Conservation (phyloP, 1,139 yeast species). For the Lodderomyces orthopsilosis region DNA sequence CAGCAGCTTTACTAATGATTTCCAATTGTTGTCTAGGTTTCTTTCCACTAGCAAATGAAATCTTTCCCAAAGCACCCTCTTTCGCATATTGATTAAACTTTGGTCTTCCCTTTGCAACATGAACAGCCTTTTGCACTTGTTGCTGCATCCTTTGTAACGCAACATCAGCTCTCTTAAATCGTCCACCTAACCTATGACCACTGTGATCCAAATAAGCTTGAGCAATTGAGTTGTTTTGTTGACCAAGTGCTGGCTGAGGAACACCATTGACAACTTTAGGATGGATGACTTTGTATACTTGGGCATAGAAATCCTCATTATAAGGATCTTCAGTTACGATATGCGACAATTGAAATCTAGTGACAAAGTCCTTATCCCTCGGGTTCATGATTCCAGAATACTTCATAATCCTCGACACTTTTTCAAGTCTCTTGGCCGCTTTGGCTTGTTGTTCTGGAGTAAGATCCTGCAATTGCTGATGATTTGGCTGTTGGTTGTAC, state of each 20-base stretch:
- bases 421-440: constrained; percentile 69
- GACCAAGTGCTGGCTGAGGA: constrained; percentile 32
- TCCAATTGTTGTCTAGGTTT: constrained; percentile 88
- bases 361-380: constrained; percentile 92
- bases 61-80: constrained; percentile 91
- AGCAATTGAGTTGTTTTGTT: constrained; percentile 65
- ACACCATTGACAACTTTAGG: constrained; percentile 47
- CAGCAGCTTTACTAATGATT: constrained; percentile 55
- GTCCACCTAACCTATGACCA: constrained; percentile 87
- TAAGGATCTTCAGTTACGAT: constrained; percentile 97
- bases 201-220: constrained; percentile 94
- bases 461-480: constrained; percentile 25
- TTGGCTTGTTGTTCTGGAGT: constrained; percentile 52
- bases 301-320: constrained; percentile 94
- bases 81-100: constrained; percentile 67
- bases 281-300: constrained; percentile 85
- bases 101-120: constrained; percentile 89
- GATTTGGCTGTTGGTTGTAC: constrained; percentile 14
- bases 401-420: constrained; percentile 73
- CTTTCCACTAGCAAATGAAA: constrained; percentile 76
- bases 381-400: constrained; percentile 96
- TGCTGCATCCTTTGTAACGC: constrained; percentile 98
- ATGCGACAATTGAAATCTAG: constrained; percentile 91
- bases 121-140: constrained; percentile 94
- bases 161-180: constrained; percentile 86